Conservation (phyloP, 2,329 filamentous ascomycete genomes). For the Acarospora socialis region DNA sequence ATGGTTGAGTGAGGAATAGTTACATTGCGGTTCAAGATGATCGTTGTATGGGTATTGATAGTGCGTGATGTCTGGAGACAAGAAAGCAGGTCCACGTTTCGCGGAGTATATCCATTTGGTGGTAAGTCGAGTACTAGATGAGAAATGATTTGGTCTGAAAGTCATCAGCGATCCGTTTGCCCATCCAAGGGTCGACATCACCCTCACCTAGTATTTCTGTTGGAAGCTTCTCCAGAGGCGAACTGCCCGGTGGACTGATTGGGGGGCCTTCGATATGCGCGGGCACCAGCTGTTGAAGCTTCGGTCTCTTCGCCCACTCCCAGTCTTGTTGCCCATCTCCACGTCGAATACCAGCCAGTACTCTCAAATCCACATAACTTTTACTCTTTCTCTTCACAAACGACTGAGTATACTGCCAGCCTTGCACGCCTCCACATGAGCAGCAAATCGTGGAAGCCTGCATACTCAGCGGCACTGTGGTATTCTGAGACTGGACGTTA, state of each 20-base stretch:
- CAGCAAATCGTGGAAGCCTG: too few relatives aligned
- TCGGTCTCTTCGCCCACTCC: too few relatives aligned
- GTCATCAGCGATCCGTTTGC: slow-evolving; percentile 3
- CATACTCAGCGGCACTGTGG: too few relatives aligned
- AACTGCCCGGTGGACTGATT: slow-evolving; percentile 22
- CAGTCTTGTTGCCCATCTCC: too few relatives aligned
- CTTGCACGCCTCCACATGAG: too few relatives aligned
- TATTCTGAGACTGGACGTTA: too few relatives aligned
- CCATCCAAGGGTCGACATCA: slow-evolving; percentile 4
- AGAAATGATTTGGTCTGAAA: slow-evolving; percentile 56
- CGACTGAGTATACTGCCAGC: too few relatives aligned
- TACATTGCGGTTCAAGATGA: slow-evolving; percentile 63
- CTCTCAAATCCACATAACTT: too few relatives aligned
- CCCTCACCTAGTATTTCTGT: slow-evolving; percentile 18
- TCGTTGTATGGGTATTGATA: slow-evolving; percentile 57
- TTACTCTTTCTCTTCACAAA: too few relatives aligned
- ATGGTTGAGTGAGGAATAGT: slow-evolving; percentile 72
- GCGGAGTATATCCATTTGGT: slow-evolving; percentile 59
- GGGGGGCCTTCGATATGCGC: too few relatives aligned
- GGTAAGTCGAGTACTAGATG: slow-evolving; percentile 59
- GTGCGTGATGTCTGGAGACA: slow-evolving; percentile 62
- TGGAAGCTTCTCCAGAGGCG: slow-evolving; percentile 48
- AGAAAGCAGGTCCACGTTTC: slow-evolving; percentile 65
- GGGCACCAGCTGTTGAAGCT: too few relatives aligned
- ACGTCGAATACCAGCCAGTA: too few relatives aligned